Conservation (phyloP, 2,329 filamentous ascomycete genomes). For the Ophiostoma montium region DNA sequence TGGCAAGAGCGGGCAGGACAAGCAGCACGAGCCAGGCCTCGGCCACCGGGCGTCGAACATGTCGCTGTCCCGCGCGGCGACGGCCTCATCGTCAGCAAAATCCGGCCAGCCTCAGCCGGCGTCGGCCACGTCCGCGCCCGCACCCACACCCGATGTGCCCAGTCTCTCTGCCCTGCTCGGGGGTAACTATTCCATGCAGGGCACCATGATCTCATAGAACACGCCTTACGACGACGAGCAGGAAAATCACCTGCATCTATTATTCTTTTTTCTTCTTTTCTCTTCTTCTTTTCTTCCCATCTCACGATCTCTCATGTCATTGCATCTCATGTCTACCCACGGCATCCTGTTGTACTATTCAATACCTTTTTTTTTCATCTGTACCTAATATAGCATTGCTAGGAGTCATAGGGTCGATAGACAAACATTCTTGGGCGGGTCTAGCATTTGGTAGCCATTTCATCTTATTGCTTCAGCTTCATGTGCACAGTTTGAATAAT, state of each 20-base stretch:
- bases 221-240: not conserved
- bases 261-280: not conserved
- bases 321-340: not conserved
- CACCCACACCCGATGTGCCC: not conserved
- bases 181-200: not conserved
- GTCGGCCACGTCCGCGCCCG: not conserved
- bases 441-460: not conserved
- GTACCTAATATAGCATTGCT: slow-evolving; percentile 6
- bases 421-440: not conserved
- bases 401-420: slow-evolving; percentile 6
- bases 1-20: slow-evolving; percentile 3
- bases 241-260: not conserved
- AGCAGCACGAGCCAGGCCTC: too few species aligned
- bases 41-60: too few species aligned
- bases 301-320: not conserved
- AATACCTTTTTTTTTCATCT: not conserved
- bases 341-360: not conserved
- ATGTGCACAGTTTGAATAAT: too few species aligned
- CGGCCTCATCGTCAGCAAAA: too few species aligned
- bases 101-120: not conserved
- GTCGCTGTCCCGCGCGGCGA: too few species aligned
- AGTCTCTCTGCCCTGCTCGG: slow-evolving; percentile 2
- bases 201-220: slow-evolving; percentile 4
- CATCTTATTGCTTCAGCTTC: too few species aligned
- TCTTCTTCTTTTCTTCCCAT: too few species aligned